phyloP scores from a whole-genome alignment of 176 grass and related monocot genomes.

The Aegilops tauschii region DNA sequence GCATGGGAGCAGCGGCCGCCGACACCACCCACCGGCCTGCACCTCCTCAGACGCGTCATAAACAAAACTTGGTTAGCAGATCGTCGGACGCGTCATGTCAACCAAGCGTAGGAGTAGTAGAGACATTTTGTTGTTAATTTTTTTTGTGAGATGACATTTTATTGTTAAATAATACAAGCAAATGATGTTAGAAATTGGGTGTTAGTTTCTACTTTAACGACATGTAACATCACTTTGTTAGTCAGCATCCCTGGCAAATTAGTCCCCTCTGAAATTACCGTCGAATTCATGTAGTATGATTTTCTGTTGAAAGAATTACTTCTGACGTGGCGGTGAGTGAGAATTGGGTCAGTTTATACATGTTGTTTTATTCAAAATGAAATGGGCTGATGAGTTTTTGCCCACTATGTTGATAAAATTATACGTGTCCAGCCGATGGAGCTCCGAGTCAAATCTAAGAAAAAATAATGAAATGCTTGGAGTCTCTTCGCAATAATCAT shows the following conservation, averaged over 20 bases:
- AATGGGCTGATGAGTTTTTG: too few species aligned
- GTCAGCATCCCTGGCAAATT: not conserved
- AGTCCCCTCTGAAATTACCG: not conserved
- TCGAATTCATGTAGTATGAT: too few species aligned
- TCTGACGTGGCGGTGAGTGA: not conserved
- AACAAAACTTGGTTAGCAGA: not conserved
- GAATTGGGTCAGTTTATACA: too few species aligned
- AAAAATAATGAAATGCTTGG: not conserved
- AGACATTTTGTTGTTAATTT: too few species aligned
- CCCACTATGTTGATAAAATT: too few species aligned
- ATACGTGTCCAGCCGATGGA: too few species aligned
- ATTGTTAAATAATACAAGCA: too few species aligned
- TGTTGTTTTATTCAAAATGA: too few species aligned
- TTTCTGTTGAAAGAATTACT: not conserved
- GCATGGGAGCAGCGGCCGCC: too few species aligned
- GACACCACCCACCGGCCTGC: too few species aligned
- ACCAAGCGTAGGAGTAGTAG: not conserved
- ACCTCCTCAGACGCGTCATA: too few species aligned
- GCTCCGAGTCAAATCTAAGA: slow-evolving; percentile 33
- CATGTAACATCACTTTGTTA: not conserved
- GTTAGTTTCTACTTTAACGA: not conserved
- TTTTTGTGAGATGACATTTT: too few species aligned
- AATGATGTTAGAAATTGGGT: not conserved
- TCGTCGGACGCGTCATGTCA: not conserved
- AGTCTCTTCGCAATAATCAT: not conserved